Conservation (phyloP, 2,329 filamentous ascomycete species). For the Biscogniauxia sp. region DNA sequence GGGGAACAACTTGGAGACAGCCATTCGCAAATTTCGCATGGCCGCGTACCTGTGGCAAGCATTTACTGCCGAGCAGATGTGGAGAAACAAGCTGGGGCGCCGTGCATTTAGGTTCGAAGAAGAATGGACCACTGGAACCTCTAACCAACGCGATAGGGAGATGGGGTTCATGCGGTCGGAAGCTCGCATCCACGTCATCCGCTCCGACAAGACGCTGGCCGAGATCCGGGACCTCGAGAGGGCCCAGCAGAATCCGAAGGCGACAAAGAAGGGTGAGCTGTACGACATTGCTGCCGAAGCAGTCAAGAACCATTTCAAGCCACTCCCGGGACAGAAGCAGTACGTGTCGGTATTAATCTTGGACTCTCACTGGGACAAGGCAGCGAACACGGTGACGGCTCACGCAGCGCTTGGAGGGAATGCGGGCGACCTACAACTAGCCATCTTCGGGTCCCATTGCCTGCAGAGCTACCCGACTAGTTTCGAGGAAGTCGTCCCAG, state of each 20-base stretch:
- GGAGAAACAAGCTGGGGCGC: slow-evolving; percentile 79
- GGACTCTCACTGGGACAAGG: slow-evolving; percentile 83
- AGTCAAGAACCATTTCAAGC: slow-evolving; percentile 73
- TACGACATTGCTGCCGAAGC: slow-evolving; percentile 76
- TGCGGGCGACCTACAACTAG: slow-evolving; percentile 72
- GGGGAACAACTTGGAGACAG: slow-evolving; percentile 77
- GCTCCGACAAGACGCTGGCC: slow-evolving; percentile 76
- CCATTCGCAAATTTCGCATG: slow-evolving; percentile 89
- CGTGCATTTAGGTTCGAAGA: slow-evolving; percentile 90
- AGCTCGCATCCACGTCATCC: slow-evolving; percentile 83
- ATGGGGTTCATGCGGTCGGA: slow-evolving; percentile 79
- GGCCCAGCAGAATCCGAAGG: slow-evolving; percentile 73
- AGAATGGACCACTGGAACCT: slow-evolving; percentile 83
- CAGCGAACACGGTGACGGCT: slow-evolving; percentile 66
- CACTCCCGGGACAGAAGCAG: slow-evolving; percentile 73
- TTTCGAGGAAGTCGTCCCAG: slow-evolving; percentile 85
- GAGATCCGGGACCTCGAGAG: slow-evolving; percentile 77
- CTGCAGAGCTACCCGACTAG: slow-evolving; percentile 87
- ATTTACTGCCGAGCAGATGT: slow-evolving; percentile 96
- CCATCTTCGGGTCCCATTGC: slow-evolving; percentile 88
- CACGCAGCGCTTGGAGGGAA: slow-evolving; percentile 82
- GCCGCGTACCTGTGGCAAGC: slow-evolving; percentile 96
- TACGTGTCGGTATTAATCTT: slow-evolving; percentile 86
- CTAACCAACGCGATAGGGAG: slow-evolving; percentile 71
- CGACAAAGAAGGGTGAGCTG: slow-evolving; percentile 68